Base-by-base conservation (phyloP, 1,284 basidiomycete species). In the Leccinum holopus region DNA sequence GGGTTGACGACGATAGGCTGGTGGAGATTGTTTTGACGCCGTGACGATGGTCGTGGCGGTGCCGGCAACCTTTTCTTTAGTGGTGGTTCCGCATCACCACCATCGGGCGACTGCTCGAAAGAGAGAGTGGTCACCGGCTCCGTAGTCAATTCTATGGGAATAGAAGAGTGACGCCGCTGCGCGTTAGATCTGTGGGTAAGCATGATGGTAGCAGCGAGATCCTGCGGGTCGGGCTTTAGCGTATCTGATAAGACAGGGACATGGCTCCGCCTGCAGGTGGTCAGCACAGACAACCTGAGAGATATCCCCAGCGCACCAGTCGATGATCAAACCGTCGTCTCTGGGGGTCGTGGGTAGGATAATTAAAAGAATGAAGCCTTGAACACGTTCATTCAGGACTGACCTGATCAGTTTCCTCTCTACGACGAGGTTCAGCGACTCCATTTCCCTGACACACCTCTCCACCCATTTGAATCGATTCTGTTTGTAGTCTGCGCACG, bases 171-270 rank as follows among this genome's bases (percentile, higher is more conserved):
- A 25, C 39, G 62, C 55, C 63, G 65, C 33, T 58, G 62, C n/a
- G 70, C 71, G 25, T 76, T 76, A 4, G 70, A 63, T 57, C 63
- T 67, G 59, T 75, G 71, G 12, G 72, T 60, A 16, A 70, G 63
- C 55, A 60, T 33, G 32, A 74, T 76, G 7, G 69, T 63, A 33
- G 75, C 63, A 49, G 71, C 74, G 28, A 76, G 75, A 52, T 75
- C 71, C 21, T 62, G 62, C 1, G 64, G 25, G n/a, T 61, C 63
- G 11, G 74, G 74, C 58, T 64, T 63, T 47, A 74, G 61, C 0
- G 73, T 74, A 58, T 74, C 73, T 54, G 72, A 72, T 72, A 72
- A 70, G 51, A 76, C 73, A 6, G 75, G 69, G 11, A 73, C 64
- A 5, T 61, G 39, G 37, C 74, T 76, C 49, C 32, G 72, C 72